Evolutionary conservation across 208 protist species (phyloP).

Genomic region (Leptomonas seymouri): DNA sequence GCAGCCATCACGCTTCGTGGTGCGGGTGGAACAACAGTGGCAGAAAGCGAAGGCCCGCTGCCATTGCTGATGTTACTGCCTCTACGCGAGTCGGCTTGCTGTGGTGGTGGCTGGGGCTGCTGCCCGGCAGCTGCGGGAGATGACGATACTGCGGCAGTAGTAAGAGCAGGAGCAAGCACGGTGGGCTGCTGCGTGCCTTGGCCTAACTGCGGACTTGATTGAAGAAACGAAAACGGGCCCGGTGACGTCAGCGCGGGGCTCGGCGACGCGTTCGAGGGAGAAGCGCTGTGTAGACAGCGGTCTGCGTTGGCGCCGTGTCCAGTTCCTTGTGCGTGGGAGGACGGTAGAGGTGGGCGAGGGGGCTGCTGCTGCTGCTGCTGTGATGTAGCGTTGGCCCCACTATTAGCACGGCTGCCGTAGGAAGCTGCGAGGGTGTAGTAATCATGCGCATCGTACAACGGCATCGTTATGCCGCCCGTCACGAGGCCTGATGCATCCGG

Average conservation of each 20-base stretch:
- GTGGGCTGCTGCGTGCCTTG: slow-evolving; percentile 1
- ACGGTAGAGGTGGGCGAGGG: not conserved
- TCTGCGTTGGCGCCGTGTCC: not conserved
- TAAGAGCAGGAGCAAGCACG: not conserved
- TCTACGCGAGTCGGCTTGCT: slow-evolving; percentile 1
- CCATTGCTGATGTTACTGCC: slow-evolving; percentile 4
- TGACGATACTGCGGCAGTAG: not conserved
- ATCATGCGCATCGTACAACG: slow-evolving; percentile 7
- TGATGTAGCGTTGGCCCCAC: not conserved
- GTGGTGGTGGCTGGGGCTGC: too few relatives aligned
- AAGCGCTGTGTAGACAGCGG: not conserved
- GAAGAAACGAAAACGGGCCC: not conserved
- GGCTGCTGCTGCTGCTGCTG: not conserved
- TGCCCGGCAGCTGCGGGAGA: not conserved
- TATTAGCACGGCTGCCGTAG: not conserved
- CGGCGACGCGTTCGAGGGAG: not conserved
- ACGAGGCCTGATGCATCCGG: not conserved
- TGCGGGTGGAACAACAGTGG: slow-evolving; percentile 1
- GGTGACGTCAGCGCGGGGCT: not conserved
- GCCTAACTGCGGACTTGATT: not conserved
- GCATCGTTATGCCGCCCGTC: not conserved
- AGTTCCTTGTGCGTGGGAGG: not conserved
- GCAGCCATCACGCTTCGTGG: slow-evolving; percentile 11
- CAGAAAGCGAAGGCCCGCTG: not conserved
- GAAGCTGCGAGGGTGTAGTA: slow-evolving; percentile 8